A percentile compares a stretch with the other conserved stretches of the same genome.
These are phyloP conservation scores for Ampelomyces quisqualis DNA, from an alignment of 2,329 filamentous ascomycete genomes.

Conservation along the genomic window DNA sequence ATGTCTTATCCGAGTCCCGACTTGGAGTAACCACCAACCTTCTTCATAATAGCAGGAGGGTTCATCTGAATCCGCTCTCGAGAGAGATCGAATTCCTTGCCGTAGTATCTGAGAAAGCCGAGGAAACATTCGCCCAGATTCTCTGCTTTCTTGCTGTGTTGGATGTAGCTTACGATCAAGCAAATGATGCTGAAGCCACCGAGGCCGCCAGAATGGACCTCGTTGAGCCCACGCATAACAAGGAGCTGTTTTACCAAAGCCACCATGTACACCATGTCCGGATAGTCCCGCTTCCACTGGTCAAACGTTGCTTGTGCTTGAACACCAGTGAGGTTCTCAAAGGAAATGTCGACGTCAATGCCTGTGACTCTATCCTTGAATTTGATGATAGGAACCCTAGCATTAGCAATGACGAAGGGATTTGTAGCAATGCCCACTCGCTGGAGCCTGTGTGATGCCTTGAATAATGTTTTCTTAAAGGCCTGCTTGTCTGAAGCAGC, in stretches of 20 bases:
- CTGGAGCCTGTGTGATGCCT: constrained; percentile 62
- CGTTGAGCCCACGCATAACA: constrained; percentile 84
- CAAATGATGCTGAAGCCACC: constrained; percentile 95
- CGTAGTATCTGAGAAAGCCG: constrained; percentile 87
- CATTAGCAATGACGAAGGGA: constrained; percentile 65
- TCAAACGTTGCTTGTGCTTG: constrained; percentile 77
- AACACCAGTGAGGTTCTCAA: constrained; percentile 85
- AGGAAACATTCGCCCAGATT: constrained; percentile 80
- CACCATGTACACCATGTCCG: constrained; percentile 82
- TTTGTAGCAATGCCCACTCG: constrained; percentile 60
- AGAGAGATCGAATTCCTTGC: constrained; percentile 72
- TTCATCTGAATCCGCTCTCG: constrained; percentile 70
- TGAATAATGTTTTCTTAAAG: constrained; percentile 59
- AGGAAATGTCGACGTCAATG: constrained; percentile 87
- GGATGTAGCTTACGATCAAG: constrained; percentile 81
- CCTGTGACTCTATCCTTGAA: constrained; percentile 77
- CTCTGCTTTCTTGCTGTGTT: constrained; percentile 58
- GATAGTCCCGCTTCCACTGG: constrained; percentile 75
- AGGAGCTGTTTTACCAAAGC: constrained; percentile 91
- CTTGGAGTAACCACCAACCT: too few relatives aligned
- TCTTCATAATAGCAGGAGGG: constrained; percentile 72
- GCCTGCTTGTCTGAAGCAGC: constrained; percentile 39
- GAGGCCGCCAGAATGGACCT: constrained; percentile 86
- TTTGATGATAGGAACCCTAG: constrained; percentile 90
- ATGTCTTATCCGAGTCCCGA: too few relatives aligned